These are phyloP conservation scores for Globisporangium canariense DNA, from an alignment of 352 stramenopile genomes.

Conservation along the genomic window DNA sequence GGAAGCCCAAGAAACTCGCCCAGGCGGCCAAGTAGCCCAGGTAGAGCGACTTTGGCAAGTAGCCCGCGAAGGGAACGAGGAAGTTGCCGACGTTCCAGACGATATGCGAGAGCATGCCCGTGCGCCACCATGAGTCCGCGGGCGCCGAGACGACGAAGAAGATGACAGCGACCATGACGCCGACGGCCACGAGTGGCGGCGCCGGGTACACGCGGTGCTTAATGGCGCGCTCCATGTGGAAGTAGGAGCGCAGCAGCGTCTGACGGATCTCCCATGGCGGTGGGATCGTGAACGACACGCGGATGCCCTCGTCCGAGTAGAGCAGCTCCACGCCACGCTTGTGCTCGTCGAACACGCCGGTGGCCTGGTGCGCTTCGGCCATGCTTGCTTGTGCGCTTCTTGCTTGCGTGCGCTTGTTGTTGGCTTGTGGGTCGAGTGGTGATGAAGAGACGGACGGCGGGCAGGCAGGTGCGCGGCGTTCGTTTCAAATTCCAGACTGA, in stretches of 20 bases:
- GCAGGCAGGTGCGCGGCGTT: conserved; percentile 3
- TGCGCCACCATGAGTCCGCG: conserved; percentile 85
- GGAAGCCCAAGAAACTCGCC: conserved; percentile 72
- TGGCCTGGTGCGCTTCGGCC: conserved; percentile 85
- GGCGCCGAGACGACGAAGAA: conserved; percentile 52
- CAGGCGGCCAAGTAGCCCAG: conserved; percentile 83
- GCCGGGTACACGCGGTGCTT: conserved; percentile 76
- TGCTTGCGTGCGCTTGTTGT: neutral
- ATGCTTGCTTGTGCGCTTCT: conserved; percentile 27
- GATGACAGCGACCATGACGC: conserved; percentile 60
- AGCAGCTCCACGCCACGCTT: conserved; percentile 84
- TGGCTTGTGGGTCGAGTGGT: neutral
- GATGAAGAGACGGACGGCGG: neutral
- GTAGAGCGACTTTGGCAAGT: conserved; percentile 68
- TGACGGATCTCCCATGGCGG: conserved; percentile 75
- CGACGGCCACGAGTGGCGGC: conserved; percentile 56
- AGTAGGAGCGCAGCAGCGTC: conserved; percentile 49
- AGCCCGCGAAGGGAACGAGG: conserved; percentile 64
- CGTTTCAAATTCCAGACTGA: conserved; percentile 19
- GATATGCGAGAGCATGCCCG: conserved; percentile 56
- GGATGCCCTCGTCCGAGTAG: conserved; percentile 81
- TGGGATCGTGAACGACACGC: conserved; percentile 83
- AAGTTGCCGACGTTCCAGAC: conserved; percentile 82
- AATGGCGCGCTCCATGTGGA: conserved; percentile 70
- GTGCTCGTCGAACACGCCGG: conserved; percentile 83